Evolutionary conservation across 805 yeast genomes (phyloP).

Genomic region (Metschnikowia drakensbergensis): DNA sequence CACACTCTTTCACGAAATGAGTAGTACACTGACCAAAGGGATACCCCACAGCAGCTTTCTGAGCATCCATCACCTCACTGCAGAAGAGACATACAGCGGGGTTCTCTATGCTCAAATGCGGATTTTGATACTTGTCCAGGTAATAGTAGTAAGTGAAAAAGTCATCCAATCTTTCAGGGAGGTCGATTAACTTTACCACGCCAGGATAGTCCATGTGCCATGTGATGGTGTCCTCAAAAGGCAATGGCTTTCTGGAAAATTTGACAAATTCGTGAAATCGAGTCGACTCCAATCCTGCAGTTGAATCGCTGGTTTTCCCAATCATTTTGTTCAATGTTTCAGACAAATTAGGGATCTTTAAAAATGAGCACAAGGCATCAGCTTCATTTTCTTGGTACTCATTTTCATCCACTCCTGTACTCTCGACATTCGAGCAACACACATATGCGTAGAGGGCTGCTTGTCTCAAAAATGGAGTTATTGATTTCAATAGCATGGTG

Average conservation of each 20-base stretch:
- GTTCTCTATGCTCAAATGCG: conserved; percentile 46
- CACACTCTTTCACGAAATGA: conserved; percentile 63
- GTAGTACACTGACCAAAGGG: conserved; percentile 73
- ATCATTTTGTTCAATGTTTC: conserved; percentile 16
- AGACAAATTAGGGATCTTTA: conserved; percentile 44
- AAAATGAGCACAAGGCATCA: conserved; percentile 47
- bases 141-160: conserved; percentile 62
- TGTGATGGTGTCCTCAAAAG: conserved; percentile 14
- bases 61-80: conserved; percentile 65
- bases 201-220: conserved; percentile 60
- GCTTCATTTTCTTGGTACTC: conserved; percentile 43
- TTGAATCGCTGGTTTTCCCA: not conserved
- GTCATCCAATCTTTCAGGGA: conserved; percentile 65
- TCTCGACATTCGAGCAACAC: conserved; percentile 45
- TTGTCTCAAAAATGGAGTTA: conserved; percentile 64
- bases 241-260: conserved; percentile 8
- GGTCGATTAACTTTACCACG: conserved; percentile 50
- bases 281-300: conserved; percentile 22
- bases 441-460: conserved; percentile 54
- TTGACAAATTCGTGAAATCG: conserved; percentile 23
- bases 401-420: conserved; percentile 23
- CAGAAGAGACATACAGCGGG: conserved; percentile 89
- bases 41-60: conserved; percentile 52
- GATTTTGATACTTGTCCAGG: conserved; percentile 39
- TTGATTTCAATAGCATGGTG: conserved; percentile 51